Percentiles rank a stretch among this genome's conserved stretches.
These are phyloP conservation scores for Suaeda aralocaspica DNA, from an alignment of 148 eudicot genomes.

Conservation along the genomic window DNA sequence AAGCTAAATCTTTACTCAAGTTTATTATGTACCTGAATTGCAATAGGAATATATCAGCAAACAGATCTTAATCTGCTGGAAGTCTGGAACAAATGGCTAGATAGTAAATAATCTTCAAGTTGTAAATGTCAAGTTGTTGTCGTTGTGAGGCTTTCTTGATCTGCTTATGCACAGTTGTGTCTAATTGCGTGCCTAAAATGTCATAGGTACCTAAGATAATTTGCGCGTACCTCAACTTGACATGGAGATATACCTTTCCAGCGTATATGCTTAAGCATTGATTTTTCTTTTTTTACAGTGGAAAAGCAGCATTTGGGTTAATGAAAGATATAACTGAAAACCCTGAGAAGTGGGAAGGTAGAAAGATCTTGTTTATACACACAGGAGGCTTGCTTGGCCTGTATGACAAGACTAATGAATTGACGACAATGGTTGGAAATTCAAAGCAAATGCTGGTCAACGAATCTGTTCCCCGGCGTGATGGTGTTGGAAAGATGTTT, in stretches of 20 bases:
- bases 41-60: no score
- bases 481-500: slow-evolving; percentile 83
- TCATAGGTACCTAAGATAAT: no score
- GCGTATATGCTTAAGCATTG: not conserved
- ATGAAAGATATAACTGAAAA: slow-evolving; percentile 71
- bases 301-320: slow-evolving; percentile 82
- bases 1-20: no score
- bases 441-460: slow-evolving; percentile 71
- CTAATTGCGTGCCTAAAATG: no score
- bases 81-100: no score
- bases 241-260: not conserved
- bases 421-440: slow-evolving; percentile 49
- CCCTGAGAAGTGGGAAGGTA: slow-evolving; percentile 81
- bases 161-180: no score
- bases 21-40: no score
- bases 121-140: no score
- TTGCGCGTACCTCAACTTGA: not conserved
- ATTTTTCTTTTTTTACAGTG: slow-evolving; percentile 34
- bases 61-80: no score
- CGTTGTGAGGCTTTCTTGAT: no score
- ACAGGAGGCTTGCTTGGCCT: slow-evolving; percentile 92
- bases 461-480: slow-evolving; percentile 69
- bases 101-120: no score
- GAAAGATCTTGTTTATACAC: slow-evolving; percentile 84
- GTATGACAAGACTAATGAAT: slow-evolving; percentile 69